Conservation (phyloP, 352 stramenopile genomes). For the Pythium sukuiense region DNA sequence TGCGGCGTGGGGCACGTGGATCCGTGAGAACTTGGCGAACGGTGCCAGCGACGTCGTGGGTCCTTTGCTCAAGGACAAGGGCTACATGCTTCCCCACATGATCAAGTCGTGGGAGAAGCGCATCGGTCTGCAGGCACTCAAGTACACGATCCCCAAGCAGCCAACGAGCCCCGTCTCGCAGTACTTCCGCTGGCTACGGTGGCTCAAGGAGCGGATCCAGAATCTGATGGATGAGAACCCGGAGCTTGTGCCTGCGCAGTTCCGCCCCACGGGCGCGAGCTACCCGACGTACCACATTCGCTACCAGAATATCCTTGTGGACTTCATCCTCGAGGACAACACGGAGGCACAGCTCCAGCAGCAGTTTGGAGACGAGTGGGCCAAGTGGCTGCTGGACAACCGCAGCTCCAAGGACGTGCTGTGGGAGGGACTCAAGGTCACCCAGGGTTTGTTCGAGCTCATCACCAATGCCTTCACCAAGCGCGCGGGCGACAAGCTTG, state of each 20-base stretch:
- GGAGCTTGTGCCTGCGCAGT: conserved; percentile 31
- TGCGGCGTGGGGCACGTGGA: conserved; percentile 50
- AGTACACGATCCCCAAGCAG: conserved; percentile 56
- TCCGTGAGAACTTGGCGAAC: conserved; percentile 43
- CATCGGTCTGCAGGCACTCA: conserved; percentile 32
- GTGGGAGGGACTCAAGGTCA: conserved; percentile 41
- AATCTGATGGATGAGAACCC: conserved; percentile 42
- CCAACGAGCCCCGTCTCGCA: conserved; percentile 52
- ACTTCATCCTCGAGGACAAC: conserved; percentile 53
- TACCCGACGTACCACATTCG: conserved; percentile 61
- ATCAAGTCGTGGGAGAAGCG: conserved; percentile 68
- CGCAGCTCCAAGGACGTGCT: conserved; percentile 49
- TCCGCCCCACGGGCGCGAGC: conserved; percentile 40
- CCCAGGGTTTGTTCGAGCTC: conserved; percentile 42
- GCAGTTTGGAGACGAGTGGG: conserved; percentile 41
- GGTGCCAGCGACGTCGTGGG: conserved; percentile 47
- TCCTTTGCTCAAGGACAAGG: conserved; percentile 46
- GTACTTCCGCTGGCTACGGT: conserved; percentile 74
- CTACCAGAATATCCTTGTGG: conserved; percentile 57
- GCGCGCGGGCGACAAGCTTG: conserved; percentile 42
- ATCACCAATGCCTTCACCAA: conserved; percentile 51
- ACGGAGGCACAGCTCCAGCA: conserved; percentile 37
- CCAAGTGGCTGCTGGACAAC: conserved; percentile 54
- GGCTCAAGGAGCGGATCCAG: conserved; percentile 62
- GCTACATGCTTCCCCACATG: conserved; percentile 69